Percentiles rank a stretch among this genome's conserved stretches.
Evolutionary conservation across 2,329 filamentous ascomycete genomes (phyloP).

Genomic region (Drechslerella coelobrocha): DNA sequence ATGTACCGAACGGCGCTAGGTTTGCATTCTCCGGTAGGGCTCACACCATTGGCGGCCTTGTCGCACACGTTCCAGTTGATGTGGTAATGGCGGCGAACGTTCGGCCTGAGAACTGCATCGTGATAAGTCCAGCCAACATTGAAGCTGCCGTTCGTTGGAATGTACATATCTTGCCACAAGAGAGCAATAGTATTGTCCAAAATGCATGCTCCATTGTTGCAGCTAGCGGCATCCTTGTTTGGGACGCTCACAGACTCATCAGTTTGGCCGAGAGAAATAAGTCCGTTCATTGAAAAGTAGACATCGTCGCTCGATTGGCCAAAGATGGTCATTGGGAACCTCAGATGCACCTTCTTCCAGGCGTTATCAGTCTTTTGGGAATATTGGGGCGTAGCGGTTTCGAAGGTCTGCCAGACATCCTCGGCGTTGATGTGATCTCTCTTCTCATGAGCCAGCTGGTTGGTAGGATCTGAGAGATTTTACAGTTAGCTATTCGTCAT

Average conservation of each 20-base stretch:
- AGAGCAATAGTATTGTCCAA: constrained; percentile 8
- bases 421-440: not conserved
- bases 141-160: constrained; percentile 1
- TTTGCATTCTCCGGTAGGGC: not conserved
- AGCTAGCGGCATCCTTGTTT: not conserved
- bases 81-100: constrained; percentile 11
- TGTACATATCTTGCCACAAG: constrained; percentile 7
- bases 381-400: not conserved
- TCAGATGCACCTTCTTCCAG: not conserved
- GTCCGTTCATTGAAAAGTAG: constrained; percentile 12
- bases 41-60: not conserved
- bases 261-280: constrained; percentile 10
- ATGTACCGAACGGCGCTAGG: not conserved
- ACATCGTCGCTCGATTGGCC: constrained; percentile 1
- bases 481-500: too few species aligned
- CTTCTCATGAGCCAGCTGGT: not conserved
- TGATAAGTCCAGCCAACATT: constrained; percentile 1
- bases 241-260: not conserved
- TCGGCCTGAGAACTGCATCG: not conserved
- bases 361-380: constrained; percentile 7
- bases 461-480: not conserved
- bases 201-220: not conserved
- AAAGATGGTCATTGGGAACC: constrained; percentile 8
- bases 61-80: constrained; percentile 6
- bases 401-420: not conserved